These are phyloP conservation scores for Neopestalotiopsis clavispora DNA, from an alignment of 2,329 filamentous ascomycete species.

Conservation along the genomic window DNA sequence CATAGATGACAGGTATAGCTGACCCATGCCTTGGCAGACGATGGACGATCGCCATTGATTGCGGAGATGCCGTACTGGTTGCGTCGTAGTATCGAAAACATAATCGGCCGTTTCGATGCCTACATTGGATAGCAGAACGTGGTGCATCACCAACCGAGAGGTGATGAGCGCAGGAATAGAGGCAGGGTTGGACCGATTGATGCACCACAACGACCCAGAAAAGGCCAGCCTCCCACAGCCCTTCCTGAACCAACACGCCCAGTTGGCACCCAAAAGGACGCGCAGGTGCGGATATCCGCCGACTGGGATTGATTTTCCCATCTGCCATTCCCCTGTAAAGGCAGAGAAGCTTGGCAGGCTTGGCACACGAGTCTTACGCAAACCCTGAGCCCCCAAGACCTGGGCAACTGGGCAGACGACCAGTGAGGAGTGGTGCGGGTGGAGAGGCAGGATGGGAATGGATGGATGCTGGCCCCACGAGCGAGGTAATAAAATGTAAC, in stretches of 20 bases:
- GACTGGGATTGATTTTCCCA: background rate
- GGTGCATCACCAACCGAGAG: background rate
- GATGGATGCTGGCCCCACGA: background rate
- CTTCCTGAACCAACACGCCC: background rate
- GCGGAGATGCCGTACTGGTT: background rate
- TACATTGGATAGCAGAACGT: background rate
- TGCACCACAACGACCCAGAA: background rate
- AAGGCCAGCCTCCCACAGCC: background rate
- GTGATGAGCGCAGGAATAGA: background rate
- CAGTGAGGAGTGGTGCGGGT: background rate
- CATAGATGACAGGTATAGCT: background rate
- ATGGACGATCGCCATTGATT: background rate
- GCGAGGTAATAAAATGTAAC: background rate
- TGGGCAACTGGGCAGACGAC: no score
- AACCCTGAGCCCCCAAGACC: background rate
- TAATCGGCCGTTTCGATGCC: background rate
- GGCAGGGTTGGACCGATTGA: background rate
- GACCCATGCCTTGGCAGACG: background rate
- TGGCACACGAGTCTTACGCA: background rate
- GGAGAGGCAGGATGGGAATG: background rate
- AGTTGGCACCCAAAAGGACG: background rate
- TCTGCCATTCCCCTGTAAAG: background rate
- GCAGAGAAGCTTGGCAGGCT: background rate
- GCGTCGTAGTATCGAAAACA: background rate
- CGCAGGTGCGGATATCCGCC: background rate